Evolutionary conservation across 164 flowering plant species (phyloP).

Genomic region (Umbilicus rupestris): DNA sequence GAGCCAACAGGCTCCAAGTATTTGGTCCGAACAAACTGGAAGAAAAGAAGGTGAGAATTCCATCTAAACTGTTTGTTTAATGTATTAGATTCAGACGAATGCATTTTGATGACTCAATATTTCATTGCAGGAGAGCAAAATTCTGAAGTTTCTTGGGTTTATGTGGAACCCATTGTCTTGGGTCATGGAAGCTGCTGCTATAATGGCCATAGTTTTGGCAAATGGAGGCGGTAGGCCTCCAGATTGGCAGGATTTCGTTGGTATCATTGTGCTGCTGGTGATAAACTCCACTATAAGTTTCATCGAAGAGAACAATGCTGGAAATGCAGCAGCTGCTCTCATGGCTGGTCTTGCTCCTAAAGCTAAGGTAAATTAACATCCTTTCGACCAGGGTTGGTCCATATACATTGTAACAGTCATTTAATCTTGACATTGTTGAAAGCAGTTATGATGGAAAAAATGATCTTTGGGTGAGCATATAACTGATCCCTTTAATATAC

Average conservation of each 20-base stretch:
- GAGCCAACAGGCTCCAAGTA: conserved; percentile 8
- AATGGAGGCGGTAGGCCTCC: conserved; percentile 7
- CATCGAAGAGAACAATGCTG: conserved; percentile 4
- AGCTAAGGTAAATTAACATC: neutral
- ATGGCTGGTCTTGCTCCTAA: conserved; percentile 11
- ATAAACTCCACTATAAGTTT: conserved; percentile 4
- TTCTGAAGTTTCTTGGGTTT: conserved; percentile 10
- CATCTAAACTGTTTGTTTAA: neutral
- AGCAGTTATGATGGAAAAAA: no score
- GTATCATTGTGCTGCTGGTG: neutral
- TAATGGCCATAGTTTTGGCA: conserved; percentile 5
- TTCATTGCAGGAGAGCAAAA: conserved; percentile 5
- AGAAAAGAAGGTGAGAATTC: conserved; percentile 1
- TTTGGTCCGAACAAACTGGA: conserved; percentile 8
- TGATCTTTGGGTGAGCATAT: no score
- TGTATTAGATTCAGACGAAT: neutral
- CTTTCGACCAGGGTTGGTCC: no score
- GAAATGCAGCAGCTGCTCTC: conserved; percentile 7
- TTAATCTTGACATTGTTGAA: no score
- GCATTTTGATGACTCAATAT: neutral
- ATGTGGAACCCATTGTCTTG: conserved; percentile 9
- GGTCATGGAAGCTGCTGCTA: conserved; percentile 9
- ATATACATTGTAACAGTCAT: no score
- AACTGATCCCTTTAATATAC: no score
- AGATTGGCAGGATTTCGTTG: conserved; percentile 8